A percentile compares a stretch with the other conserved stretches of the same genome.
Evolutionary conservation across 2,329 filamentous ascomycete species (phyloP).

Genomic region (Septoria petroselini): DNA sequence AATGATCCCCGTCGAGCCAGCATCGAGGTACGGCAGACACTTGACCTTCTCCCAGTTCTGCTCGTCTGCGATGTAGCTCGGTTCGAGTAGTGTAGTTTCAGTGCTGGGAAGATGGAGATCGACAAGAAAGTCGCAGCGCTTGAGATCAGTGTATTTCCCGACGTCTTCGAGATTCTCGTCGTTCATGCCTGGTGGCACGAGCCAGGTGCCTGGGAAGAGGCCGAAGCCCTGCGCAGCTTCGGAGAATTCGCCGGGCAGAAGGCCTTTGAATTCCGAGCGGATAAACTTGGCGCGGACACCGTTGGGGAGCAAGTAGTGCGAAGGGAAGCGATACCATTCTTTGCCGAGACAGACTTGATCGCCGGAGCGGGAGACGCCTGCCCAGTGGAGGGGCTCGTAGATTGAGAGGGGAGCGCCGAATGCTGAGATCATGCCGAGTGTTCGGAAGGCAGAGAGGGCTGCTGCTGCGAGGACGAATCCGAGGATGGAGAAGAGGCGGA

Average conservation of each 20-base stretch:
- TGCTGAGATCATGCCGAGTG: slow-evolving; percentile 71
- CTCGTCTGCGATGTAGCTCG: slow-evolving; percentile 71
- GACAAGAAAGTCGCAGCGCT: slow-evolving; percentile 76
- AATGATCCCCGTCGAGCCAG: slow-evolving; percentile 67
- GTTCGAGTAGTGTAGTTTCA: slow-evolving; percentile 65
- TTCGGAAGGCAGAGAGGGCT: slow-evolving; percentile 65
- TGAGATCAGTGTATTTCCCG: slow-evolving; percentile 78
- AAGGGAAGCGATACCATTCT: slow-evolving; percentile 97
- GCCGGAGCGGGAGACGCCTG: slow-evolving; percentile 55
- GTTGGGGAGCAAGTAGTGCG: slow-evolving; percentile 84
- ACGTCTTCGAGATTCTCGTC: slow-evolving; percentile 83
- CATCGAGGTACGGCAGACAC: slow-evolving; percentile 79
- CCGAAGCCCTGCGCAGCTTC: slow-evolving; percentile 65
- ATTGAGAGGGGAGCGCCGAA: slow-evolving; percentile 78
- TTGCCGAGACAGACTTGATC: slow-evolving; percentile 86
- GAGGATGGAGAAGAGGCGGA: slow-evolving; percentile 67
- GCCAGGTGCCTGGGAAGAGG: slow-evolving; percentile 78
- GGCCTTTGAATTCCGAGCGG: slow-evolving; percentile 81
- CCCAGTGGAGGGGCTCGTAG: slow-evolving; percentile 63
- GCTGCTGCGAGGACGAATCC: slow-evolving; percentile 52
- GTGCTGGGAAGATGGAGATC: slow-evolving; percentile 74
- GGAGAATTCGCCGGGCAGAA: slow-evolving; percentile 86
- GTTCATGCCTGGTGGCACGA: slow-evolving; percentile 81
- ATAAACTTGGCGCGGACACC: slow-evolving; percentile 84
- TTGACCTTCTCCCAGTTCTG: slow-evolving; percentile 73